These are phyloP conservation scores for Mycena citricolor DNA, from an alignment of 1,284 basidiomycete species.

Conservation along the genomic window DNA sequence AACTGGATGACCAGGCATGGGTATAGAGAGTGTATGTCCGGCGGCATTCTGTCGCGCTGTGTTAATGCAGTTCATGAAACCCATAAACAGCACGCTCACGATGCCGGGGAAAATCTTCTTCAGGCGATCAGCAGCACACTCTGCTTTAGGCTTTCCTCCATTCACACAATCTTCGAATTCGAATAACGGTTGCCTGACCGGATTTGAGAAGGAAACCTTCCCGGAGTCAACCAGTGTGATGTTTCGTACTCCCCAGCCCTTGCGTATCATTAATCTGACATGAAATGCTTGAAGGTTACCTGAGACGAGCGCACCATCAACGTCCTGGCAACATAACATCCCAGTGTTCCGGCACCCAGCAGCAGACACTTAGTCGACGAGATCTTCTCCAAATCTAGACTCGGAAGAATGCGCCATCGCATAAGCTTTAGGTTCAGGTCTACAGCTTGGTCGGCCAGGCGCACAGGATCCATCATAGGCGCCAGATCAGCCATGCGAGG, in stretches of 20 bases:
- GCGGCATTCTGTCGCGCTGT: constrained; percentile 60
- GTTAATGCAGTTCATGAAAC: constrained; percentile 1
- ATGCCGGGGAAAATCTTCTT: constrained; percentile 92
- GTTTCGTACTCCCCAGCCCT: constrained; percentile 94
- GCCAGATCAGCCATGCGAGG: constrained; percentile 91
- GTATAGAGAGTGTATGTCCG: constrained; percentile 79
- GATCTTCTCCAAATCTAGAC: constrained; percentile 86
- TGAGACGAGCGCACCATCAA: constrained; percentile 63
- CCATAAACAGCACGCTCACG: constrained; percentile 46
- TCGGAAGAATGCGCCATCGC: constrained; percentile 95
- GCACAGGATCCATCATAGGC: constrained; percentile 91
- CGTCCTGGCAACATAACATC: constrained; percentile 91
- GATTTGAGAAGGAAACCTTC: constrained; percentile 94
- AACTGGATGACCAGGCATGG: constrained; percentile 97
- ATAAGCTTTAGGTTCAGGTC: constrained; percentile 97
- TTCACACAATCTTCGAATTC: constrained; percentile 93
- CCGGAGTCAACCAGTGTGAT: constrained; percentile 94
- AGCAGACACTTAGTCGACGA: constrained; percentile 80
- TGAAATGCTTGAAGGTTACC: not conserved
- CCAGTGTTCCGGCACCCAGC: constrained; percentile 93
- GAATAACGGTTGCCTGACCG: constrained; percentile 94
- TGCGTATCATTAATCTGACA: not conserved
- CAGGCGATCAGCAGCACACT: constrained; percentile 85
- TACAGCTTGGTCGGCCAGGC: constrained; percentile 89
- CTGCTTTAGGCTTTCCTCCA: constrained; percentile 92